These are phyloP conservation scores for Candida jianshihensis DNA, from an alignment of 805 yeast genomes.

Conservation along the genomic window DNA sequence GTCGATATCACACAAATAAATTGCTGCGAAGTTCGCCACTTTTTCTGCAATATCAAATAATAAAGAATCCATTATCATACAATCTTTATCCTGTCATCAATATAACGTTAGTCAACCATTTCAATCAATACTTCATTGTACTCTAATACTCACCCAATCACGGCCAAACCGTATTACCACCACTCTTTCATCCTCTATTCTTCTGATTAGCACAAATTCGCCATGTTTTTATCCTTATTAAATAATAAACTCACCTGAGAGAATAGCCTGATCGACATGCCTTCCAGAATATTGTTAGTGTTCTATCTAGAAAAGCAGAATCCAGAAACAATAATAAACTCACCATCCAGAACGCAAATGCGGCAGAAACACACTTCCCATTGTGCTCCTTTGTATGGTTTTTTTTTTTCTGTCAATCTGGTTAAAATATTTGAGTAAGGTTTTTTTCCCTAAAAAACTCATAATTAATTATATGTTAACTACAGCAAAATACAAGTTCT, in stretches of 20 bases:
- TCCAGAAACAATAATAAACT: neutral
- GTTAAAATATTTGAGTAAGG: neutral
- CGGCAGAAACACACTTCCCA: conserved; percentile 4
- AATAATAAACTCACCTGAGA: conserved; percentile 34
- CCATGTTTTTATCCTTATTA: neutral
- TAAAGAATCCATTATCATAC: conserved; percentile 88
- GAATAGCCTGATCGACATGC: conserved; percentile 97
- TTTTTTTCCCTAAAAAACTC: neutral
- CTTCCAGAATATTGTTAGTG: conserved; percentile 8
- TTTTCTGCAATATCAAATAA: conserved; percentile 74
- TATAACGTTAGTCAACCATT: conserved; percentile 1
- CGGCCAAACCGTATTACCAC: conserved; percentile 88
- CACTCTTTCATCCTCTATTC: conserved; percentile 71
- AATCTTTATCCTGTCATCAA: conserved; percentile 43
- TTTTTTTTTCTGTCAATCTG: neutral
- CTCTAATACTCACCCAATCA: conserved; percentile 33
- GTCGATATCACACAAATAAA: conserved; percentile 83
- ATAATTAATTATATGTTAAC: no score
- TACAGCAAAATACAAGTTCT: neutral
- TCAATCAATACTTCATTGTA: neutral
- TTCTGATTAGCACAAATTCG: neutral
- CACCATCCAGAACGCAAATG: conserved; percentile 3
- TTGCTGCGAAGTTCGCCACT: conserved; percentile 79
- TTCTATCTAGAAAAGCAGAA: neutral
- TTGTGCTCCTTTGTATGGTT: neutral